phyloP scores from a whole-genome alignment of 495 filamentous ascomycete genomes.

The Xylaria intraflava region DNA sequence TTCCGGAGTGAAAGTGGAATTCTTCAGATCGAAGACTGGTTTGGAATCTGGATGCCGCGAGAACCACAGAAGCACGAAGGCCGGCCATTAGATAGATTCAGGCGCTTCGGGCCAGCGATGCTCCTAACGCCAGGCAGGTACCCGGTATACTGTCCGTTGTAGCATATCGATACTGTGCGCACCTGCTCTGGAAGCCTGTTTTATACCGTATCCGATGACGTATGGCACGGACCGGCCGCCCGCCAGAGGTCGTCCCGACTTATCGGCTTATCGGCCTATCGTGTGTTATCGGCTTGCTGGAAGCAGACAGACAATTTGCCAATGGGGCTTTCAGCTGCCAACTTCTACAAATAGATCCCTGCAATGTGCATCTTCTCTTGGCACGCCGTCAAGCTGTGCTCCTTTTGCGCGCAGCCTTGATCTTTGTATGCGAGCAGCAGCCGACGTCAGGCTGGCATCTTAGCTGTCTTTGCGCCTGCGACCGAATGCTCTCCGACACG shows the following conservation, averaged over 20 bases:
- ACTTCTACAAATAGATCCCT: constrained; percentile 11
- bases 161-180: not conserved
- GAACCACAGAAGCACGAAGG: no score
- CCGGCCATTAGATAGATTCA: no score
- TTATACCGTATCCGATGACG: constrained; percentile 4
- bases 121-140: no score
- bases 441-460: constrained; percentile 9
- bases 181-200: not conserved
- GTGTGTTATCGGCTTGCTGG: constrained; percentile 4
- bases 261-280: not conserved
- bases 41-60: no score
- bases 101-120: no score
- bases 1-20: no score
- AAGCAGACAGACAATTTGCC: constrained; percentile 14
- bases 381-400: constrained; percentile 10
- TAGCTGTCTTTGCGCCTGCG: not conserved
- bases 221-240: constrained; percentile 8
- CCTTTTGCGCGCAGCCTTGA: constrained; percentile 22
- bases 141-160: no score
- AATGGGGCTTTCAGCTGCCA: constrained; percentile 11
- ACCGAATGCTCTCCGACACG: constrained; percentile 17
- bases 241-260: no score
- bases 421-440: constrained; percentile 7
- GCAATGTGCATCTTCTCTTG: constrained; percentile 7
- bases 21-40: no score